Evolutionary conservation across 2,329 filamentous ascomycete genomes (phyloP).

Genomic region (Diaporthe destruens): DNA sequence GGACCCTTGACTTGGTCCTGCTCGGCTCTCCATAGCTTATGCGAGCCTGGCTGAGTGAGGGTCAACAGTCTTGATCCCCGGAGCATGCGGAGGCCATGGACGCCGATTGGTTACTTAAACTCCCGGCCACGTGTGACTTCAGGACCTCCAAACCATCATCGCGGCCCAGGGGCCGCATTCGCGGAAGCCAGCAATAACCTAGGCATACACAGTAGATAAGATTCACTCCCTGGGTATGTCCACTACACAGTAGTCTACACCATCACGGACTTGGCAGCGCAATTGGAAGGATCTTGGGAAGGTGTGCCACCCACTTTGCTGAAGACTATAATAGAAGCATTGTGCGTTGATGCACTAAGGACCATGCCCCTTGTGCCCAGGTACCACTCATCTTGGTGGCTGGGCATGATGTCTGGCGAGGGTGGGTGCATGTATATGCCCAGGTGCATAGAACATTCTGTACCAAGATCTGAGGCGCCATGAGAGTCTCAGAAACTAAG

Average conservation of each 20-base stretch:
- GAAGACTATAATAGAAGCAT: constrained; percentile 1
- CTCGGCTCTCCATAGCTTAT: background rate
- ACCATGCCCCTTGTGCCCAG: background rate
- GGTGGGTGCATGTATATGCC: background rate
- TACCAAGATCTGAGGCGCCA: background rate
- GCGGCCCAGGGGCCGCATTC: constrained; percentile 15
- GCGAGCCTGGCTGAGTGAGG: background rate
- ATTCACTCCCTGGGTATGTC: background rate
- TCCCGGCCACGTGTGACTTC: constrained; percentile 22
- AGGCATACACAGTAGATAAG: background rate
- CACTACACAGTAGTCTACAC: too few species aligned
- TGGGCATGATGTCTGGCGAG: too few species aligned
- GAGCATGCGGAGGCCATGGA: background rate
- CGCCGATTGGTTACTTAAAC: constrained; percentile 24
- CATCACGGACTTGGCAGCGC: background rate
- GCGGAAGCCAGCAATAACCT: background rate
- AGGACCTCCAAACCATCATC: constrained; percentile 9
- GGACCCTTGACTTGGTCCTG: background rate
- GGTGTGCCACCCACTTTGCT: background rate
- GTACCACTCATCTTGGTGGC: background rate
- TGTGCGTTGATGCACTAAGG: background rate
- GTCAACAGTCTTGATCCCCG: background rate
- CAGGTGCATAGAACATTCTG: background rate
- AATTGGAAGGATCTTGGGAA: too few species aligned
- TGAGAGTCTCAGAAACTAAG: background rate